These are phyloP conservation scores for Xylaria intraflava DNA, from an alignment of 495 filamentous ascomycete genomes.

Conservation along the genomic window DNA sequence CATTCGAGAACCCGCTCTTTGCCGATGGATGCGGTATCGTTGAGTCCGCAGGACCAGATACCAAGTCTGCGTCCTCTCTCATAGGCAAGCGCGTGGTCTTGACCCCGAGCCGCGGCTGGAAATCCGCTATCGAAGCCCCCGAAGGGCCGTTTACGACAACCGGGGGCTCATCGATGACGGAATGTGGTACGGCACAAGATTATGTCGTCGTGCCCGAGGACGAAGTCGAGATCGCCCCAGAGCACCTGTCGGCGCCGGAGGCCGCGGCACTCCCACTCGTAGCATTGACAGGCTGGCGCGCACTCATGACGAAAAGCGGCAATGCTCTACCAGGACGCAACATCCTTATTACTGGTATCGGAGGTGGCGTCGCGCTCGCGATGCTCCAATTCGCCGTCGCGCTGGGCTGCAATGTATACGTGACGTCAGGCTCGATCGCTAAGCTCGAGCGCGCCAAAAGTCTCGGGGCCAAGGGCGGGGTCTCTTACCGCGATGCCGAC, in stretches of 20 bases:
- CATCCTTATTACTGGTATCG: conserved; percentile 70
- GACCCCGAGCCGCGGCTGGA: conserved; percentile 71
- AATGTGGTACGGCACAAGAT: conserved; percentile 65
- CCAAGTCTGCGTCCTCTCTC: conserved; percentile 35
- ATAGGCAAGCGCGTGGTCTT: conserved; percentile 63
- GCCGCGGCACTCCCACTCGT: conserved; percentile 76
- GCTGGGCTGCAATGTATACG: conserved; percentile 58
- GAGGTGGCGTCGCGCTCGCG: conserved; percentile 69
- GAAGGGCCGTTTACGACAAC: conserved; percentile 66
- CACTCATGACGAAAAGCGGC: conserved; percentile 63
- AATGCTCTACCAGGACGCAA: conserved; percentile 55
- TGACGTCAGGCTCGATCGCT: conserved; percentile 56
- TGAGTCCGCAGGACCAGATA: conserved; percentile 50
- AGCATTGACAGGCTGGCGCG: conserved; percentile 83
- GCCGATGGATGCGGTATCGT: conserved; percentile 75
- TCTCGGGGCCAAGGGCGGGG: conserved; percentile 63
- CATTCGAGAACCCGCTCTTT: conserved; percentile 65
- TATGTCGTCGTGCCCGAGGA: conserved; percentile 57
- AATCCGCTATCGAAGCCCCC: conserved; percentile 59
- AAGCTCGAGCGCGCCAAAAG: conserved; percentile 59
- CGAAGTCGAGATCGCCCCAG: conserved; percentile 69
- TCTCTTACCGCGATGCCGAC: conserved; percentile 55
- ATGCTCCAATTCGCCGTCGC: conserved; percentile 64
- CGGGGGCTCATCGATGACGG: conserved; percentile 58
- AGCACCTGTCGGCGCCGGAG: conserved; percentile 62